These are phyloP conservation scores for Dissoconium aciculare DNA, from an alignment of 2,329 filamentous ascomycete species.

Conservation along the genomic window DNA sequence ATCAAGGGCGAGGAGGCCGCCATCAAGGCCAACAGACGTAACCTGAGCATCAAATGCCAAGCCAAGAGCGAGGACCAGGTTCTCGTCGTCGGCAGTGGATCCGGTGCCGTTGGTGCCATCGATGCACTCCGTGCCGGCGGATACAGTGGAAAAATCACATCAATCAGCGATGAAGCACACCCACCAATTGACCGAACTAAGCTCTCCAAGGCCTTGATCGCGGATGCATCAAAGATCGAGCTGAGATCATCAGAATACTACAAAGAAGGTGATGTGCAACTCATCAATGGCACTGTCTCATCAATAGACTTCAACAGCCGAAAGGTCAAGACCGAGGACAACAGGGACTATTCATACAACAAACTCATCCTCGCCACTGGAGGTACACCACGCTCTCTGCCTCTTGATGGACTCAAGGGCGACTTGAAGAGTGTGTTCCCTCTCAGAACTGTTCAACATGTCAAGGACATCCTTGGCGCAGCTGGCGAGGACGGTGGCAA, in stretches of 20 bases:
- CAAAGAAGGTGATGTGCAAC: conserved; percentile 43
- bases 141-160: conserved; percentile 63
- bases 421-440: conserved; percentile 76
- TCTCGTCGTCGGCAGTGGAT: conserved; percentile 75
- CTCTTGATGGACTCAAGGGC: conserved; percentile 67
- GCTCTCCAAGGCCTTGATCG: conserved; percentile 81
- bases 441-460: conserved; percentile 62
- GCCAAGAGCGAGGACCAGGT: conserved; percentile 48
- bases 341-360: conserved; percentile 58
- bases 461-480: conserved; percentile 60
- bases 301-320: conserved; percentile 62
- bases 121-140: conserved; percentile 72
- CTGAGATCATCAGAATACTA: conserved; percentile 69
- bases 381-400: conserved; percentile 59
- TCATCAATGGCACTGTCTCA: conserved; percentile 44
- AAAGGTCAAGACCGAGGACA: conserved; percentile 58
- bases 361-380: conserved; percentile 88
- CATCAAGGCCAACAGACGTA: conserved; percentile 62
- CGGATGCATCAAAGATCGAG: conserved; percentile 63
- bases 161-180: conserved; percentile 69
- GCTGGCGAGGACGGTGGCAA: conserved; percentile 68
- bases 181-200: conserved; percentile 82
- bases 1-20: conserved; percentile 63
- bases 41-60: conserved; percentile 58
- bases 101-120: conserved; percentile 64